Evolutionary conservation across 129 eudicot species (phyloP), one percentile per base, ranked within the genome.

Genomic region (Flaveria bidentis): DNA sequence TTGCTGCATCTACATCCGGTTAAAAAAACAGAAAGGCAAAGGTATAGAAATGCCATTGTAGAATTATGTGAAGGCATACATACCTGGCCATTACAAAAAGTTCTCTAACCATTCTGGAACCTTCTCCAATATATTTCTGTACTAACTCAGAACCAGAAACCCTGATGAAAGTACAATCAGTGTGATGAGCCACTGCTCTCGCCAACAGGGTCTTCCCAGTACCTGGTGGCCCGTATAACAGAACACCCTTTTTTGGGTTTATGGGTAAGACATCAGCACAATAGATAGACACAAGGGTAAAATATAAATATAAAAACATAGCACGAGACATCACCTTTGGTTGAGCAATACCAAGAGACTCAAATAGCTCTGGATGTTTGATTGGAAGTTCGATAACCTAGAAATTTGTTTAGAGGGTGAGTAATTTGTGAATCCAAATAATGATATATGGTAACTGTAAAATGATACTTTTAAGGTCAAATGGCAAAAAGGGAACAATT

Each of bases 41-140:
- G 17, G 39, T 2, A 30, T 11, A 61, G 11, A 67, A 16, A 45
- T 16, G 22, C 11, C 57, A 41, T 33, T 14, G 52, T 41, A 2
- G 58, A 55, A 67, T 57, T 18, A 22, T 58, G 72, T 41, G 23
- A 45, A 58, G 1, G 23, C 16, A 66, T 13, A 26, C 89, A 68
- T 53, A 92, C 97, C 97, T 92, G 83, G 97, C 97, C 97, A 92
- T 89, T 33, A 92, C 97, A 66, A 92, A 92, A 63, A 92, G 97
- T 79, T 92, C 97, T 80, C 97, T 86, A 51, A 92, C 97, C 97
- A 92, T 92, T 62, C 97, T 80, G 75, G 97, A 92, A 30, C 97
- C 97, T 87, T 92, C 97, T 28, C 97, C 97, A 66, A 92, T 92
- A 76, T 92, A 92, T 82, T 92, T 92, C 69, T 92, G 97, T 39